Conservation (phyloP, 2,329 filamentous ascomycete species). For the Cladophialophora bantiana region DNA sequence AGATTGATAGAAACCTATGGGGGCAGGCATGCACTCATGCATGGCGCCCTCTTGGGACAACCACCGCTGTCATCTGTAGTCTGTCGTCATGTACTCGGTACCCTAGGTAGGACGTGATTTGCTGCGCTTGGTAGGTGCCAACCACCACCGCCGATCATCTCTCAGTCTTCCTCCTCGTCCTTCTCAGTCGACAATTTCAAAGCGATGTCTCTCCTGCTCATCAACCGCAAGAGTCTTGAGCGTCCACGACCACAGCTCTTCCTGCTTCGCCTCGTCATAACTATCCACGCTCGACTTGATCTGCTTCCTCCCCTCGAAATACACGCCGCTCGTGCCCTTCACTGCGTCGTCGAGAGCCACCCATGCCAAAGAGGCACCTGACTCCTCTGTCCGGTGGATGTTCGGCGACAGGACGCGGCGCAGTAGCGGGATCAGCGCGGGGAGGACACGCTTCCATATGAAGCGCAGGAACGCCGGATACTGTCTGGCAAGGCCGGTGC, state of each 20-base stretch:
- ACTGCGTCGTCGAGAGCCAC: conserved; percentile 48
- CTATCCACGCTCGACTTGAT: conserved; percentile 54
- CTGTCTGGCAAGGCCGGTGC: conserved; percentile 53
- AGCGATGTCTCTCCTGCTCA: conserved; percentile 41
- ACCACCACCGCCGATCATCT: no score
- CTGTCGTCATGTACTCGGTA: no score
- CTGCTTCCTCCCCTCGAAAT: conserved; percentile 54
- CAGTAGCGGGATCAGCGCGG: conserved; percentile 48
- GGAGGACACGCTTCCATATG: conserved; percentile 49
- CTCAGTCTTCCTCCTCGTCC: no score
- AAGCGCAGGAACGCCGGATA: conserved; percentile 42
- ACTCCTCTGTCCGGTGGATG: conserved; percentile 51
- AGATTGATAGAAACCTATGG: no score
- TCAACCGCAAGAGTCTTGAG: conserved; percentile 45
- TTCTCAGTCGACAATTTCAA: conserved; percentile 27
- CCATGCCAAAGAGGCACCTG: conserved; percentile 51
- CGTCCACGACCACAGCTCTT: conserved; percentile 61
- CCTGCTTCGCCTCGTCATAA: conserved; percentile 55
- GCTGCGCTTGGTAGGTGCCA: no score
- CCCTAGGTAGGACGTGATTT: no score
- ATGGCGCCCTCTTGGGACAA: no score
- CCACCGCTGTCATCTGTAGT: no score
- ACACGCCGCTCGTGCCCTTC: conserved; percentile 49
- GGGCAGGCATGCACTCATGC: no score
- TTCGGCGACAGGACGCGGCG: conserved; percentile 46